These are phyloP conservation scores for Peronospora destructor DNA, from an alignment of 352 stramenopile genomes.

Conservation along the genomic window DNA sequence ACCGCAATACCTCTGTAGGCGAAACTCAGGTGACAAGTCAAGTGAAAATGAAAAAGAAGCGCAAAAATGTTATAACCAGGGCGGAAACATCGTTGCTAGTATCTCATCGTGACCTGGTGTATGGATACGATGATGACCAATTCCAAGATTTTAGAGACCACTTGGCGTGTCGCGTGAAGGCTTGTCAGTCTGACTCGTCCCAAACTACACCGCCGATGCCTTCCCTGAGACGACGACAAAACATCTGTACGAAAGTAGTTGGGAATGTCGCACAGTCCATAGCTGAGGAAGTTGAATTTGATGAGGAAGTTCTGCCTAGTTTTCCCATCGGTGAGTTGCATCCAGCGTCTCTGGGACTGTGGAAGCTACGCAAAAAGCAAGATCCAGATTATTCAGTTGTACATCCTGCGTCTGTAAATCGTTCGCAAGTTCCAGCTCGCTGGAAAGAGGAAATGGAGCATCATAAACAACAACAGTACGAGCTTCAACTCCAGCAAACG, in stretches of 20 bases:
- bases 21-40: constrained; percentile 21
- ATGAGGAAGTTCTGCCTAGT: constrained; percentile 33
- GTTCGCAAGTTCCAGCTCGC: constrained; percentile 20
- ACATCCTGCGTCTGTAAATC: constrained; percentile 40
- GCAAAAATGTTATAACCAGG: constrained; percentile 14
- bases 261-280: constrained; percentile 12
- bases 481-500: constrained; percentile 24
- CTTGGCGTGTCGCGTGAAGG: constrained; percentile 34
- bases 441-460: constrained; percentile 41
- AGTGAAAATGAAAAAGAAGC: constrained; percentile 27
- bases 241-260: constrained; percentile 3
- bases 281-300: constrained; percentile 20
- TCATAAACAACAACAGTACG: constrained; percentile 24
- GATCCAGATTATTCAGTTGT: constrained; percentile 32
- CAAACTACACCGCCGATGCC: constrained; percentile 12
- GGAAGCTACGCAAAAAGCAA: constrained; percentile 54
- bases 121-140: constrained; percentile 69
- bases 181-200: constrained; percentile 6
- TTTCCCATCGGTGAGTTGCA: constrained; percentile 38
- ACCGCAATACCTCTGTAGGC: constrained; percentile 25
- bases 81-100: constrained; percentile 17
- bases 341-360: constrained; percentile 53
- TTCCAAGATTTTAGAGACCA: constrained; percentile 46
- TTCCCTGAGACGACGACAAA: constrained; percentile 19
- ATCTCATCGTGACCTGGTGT: constrained; percentile 57